These are phyloP conservation scores for Penicillium sp. DNA, from an alignment of 2,329 filamentous ascomycete species.

Conservation along the genomic window DNA sequence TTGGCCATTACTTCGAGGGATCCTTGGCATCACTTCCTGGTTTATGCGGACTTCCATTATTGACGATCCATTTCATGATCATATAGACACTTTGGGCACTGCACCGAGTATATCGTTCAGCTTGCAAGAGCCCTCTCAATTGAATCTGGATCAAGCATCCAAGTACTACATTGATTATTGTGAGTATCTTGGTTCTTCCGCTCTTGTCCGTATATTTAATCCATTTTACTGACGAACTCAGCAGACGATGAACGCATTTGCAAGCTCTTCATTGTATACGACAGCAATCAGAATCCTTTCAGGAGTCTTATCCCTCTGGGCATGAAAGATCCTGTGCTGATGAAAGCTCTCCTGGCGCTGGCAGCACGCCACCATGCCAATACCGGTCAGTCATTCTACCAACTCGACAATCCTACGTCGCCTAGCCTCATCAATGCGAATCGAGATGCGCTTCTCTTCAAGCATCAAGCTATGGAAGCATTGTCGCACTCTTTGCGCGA, in stretches of 20 bases:
- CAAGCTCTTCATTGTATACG: constrained; percentile 36
- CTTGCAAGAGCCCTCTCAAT: constrained; percentile 15
- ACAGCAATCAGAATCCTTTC: constrained; percentile 36
- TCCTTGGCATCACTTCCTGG: not conserved
- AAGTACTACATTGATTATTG: constrained; percentile 37
- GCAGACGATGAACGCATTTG: constrained; percentile 37
- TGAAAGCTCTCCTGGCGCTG: constrained; percentile 34
- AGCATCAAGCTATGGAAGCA: constrained; percentile 34
- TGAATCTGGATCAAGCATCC: constrained; percentile 13
- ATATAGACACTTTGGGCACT: not conserved
- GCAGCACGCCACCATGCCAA: constrained; percentile 37
- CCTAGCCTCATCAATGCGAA: constrained; percentile 18
- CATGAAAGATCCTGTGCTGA: constrained; percentile 25
- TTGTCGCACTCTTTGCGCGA: constrained; percentile 24
- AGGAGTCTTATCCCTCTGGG: constrained; percentile 32
- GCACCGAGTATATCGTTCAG: constrained; percentile 5
- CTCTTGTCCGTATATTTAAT: no score
- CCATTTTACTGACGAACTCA: not conserved
- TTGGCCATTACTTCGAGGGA: not conserved
- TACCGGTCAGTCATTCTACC: constrained; percentile 22
- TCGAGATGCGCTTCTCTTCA: constrained; percentile 32
- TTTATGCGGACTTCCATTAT: not conserved
- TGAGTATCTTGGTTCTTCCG: constrained; percentile 8
- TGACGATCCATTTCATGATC: not conserved
- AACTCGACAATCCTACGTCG: constrained; percentile 6